Evolutionary conservation across 305 asterid genomes (phyloP), one percentile per base, ranked within the genome.

Genomic region (Solanum hybrid): DNA sequence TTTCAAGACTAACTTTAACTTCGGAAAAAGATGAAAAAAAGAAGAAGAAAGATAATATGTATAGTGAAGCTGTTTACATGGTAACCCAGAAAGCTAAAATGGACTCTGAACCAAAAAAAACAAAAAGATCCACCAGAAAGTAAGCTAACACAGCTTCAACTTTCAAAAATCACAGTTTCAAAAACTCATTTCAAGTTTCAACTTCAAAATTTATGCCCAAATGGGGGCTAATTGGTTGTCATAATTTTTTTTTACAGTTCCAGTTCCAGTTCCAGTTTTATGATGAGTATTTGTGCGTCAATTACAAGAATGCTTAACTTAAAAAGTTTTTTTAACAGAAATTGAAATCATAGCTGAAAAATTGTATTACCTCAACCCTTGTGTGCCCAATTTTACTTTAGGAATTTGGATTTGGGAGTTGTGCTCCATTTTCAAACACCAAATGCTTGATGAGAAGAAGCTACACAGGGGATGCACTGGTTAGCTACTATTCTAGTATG

Each of bases 311-410:
- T 9, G n/a, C 2, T 5, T 4, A 72, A 73, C 36, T 27, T 73
- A 12, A 0, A 5, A 12, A 4, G 6, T 38, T 38, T 29, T 29
- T 29, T 29, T 29, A 11, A 10, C 31, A 6, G 22, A 77, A 64
- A 46, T 11, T 16, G 75, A 88, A 56, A 60, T 8, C 31, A 40
- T n/a, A 80, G 36, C 29, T 38, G 9, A 9, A 37, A 90, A 87
- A 0, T 26, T 24, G 75, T 17, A 29, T 51, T 88, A 90, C 92
- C 92, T 88, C 86, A 10, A 90, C 17, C 91, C 92, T 71, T 88
- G 90, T 76, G 89, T 72, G 26, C 90, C 92, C 79, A 90, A 81
- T 86, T 88, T 90, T 16, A 90, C 85, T 79, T 24, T 42, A 40
- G 92, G 92, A 37, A 90, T 88, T 76, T 40, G 87, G 78, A 66